Evolutionary conservation across 1,139 yeast species (phyloP), one percentile per base, ranked within the genome.

Genomic region (Arxiozyma slooffiae): DNA sequence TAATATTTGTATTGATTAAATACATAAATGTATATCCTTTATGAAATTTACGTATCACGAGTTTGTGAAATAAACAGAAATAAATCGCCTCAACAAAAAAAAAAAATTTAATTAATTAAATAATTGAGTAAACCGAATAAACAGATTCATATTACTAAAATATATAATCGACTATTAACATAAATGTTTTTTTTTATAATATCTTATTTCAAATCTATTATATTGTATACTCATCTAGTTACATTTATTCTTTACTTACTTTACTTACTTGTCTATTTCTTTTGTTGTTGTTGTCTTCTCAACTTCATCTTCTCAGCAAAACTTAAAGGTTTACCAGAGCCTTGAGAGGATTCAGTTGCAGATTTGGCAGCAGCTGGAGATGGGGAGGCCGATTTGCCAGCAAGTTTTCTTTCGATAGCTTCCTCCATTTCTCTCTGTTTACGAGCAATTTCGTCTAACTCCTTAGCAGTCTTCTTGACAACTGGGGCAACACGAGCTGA

Each of bases 231-330:
- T 44, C 23, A 23, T 11, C 21, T 41, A 20, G 20, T 24, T 41
- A 24, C 14, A 41, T 21, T 39, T 20, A 24, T 38, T 44, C 30
- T 47, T 18, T 47, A 38, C 44, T 42, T 47, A 23, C n/a, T 41
- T 44, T 46, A 38, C 48, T 43, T 39, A 46, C 44, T 46, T n/a
- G n/a, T n/a, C n/a, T n/a, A n/a, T n/a, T n/a, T n/a, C n/a, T 50
- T 50, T 18, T 48, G 16, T 30, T 30, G 43, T 36, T 50, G 56
- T 38, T 55, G 54, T 76, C 84, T 79, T 74, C 73, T 79, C 67
- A 80, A 73, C 64, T 67, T 78, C 81, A 80, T 67, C 65, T 62
- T 79, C 67, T 81, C 83, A 50, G 82, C 77, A 58, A 65, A 80
- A 40, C 81, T 67, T 72, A 79, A 54, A 30, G 38, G 45, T 50